Evolutionary conservation across 176 grass and related monocot species (phyloP), one percentile per base, ranked within the genome.

Genomic region (Triticum urartu): DNA sequence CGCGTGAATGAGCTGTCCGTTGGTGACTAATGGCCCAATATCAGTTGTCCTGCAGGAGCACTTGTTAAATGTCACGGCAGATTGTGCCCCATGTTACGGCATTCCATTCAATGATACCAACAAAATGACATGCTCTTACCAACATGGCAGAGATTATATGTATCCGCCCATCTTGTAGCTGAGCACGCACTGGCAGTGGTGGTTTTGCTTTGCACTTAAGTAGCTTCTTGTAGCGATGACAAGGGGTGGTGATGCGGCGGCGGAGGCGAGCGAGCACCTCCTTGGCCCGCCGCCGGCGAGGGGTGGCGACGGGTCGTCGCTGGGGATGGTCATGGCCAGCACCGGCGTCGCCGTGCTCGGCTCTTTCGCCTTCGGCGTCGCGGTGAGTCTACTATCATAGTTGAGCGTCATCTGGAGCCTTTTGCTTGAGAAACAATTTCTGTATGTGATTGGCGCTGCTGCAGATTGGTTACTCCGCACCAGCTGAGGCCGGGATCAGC

Each of bases 331-430:
- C 75, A n/a, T 93, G 17, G 54, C 88, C 74, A 80, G 92, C 64
- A 93, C 92, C 5, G 78, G 77, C 8, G 89, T 93, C 14, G 64
- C 92, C 5, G 83, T 93, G 8, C 82, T 83, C 56, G 92, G 92
- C 18, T 93, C 92, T 7, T 93, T 93, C 74, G 79, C 61, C 40
- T 93, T 84, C 48, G 92, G 92, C n/a, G 82, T 87, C 63, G 54
- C 81, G 85, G 92, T 93, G 66, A 91, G 92, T 62, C 85, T 7
- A 48, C 12, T 4, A n/a, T n/a, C n/a, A n/a, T n/a, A n/a, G n/a
- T n/a, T n/a, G n/a, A n/a, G n/a, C n/a, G n/a, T n/a, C n/a, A n/a
- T n/a, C n/a, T n/a, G n/a, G n/a, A n/a, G 48, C 48, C 48, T 52
- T 17, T 0, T 52, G 14, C 48, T 17, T 17, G 48, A 52, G 14